Percentiles rank a stretch among this genome's conserved stretches.
Evolutionary conservation across 805 yeast species (phyloP).

Genomic region (Cephaloascus fragrans): DNA sequence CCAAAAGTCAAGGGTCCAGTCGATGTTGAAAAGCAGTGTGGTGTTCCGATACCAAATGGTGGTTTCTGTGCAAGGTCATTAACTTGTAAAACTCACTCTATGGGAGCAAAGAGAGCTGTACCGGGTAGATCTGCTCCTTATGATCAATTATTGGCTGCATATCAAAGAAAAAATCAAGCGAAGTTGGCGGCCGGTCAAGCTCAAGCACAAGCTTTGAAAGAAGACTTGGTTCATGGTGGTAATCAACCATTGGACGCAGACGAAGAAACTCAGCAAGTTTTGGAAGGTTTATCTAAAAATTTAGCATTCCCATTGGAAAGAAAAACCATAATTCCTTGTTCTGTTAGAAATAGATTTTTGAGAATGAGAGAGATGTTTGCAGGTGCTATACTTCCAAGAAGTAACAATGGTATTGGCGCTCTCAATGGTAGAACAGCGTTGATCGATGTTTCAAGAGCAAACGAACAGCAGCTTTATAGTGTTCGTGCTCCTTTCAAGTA

Average conservation of each 20-base stretch:
- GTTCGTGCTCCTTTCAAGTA: constrained; percentile 38
- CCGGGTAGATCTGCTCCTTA: constrained; percentile 89
- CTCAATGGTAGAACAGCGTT: constrained; percentile 73
- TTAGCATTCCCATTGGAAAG: constrained; percentile 79
- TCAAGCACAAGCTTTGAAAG: constrained; percentile 68
- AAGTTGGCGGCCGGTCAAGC: constrained; percentile 78
- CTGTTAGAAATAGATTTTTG: constrained; percentile 63
- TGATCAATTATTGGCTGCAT: constrained; percentile 77
- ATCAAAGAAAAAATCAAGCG: constrained; percentile 89
- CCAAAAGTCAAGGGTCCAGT: constrained; percentile 71
- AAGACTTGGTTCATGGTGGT: constrained; percentile 43
- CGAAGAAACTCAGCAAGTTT: constrained; percentile 85
- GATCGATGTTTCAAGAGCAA: constrained; percentile 62
- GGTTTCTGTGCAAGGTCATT: constrained; percentile 92
- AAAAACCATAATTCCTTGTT: constrained; percentile 58
- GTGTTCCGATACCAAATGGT: constrained; percentile 90
- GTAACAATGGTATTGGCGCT: constrained; percentile 57
- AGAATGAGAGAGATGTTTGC: constrained; percentile 94
- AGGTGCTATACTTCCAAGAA: constrained; percentile 61
- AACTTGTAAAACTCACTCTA: constrained; percentile 95
- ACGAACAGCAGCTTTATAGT: constrained; percentile 46
- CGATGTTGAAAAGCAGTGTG: constrained; percentile 91
- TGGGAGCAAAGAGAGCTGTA: constrained; percentile 97
- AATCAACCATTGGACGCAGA: constrained; percentile 63
- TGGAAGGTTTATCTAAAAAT: constrained; percentile 79